Percentiles rank a stretch among this genome's conserved stretches.
Conservation (phyloP, 2,329 filamentous ascomycete species). For the Didymella keratinophila region DNA sequence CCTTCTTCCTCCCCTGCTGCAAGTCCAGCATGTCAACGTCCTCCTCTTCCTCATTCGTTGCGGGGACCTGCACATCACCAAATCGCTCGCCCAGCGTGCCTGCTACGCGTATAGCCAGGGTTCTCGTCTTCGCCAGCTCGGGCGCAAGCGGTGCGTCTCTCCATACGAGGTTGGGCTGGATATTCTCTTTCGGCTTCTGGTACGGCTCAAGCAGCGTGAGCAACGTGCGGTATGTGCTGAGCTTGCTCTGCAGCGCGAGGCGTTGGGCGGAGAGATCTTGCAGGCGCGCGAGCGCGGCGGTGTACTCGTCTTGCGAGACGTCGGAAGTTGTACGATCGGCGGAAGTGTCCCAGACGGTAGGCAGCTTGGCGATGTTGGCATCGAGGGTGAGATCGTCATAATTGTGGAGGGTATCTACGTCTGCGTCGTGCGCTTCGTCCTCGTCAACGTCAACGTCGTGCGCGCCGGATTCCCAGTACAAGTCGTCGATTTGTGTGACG, state of each 20-base stretch:
- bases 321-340: slow-evolving; percentile 23
- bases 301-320: slow-evolving; percentile 44
- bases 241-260: slow-evolving; percentile 56
- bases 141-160: slow-evolving; percentile 69
- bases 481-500: slow-evolving; percentile 73
- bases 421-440: slow-evolving; percentile 47
- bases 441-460: slow-evolving; percentile 34
- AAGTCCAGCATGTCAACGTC: slow-evolving; percentile 33
- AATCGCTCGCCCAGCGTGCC: slow-evolving; percentile 45
- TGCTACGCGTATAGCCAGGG: slow-evolving; percentile 57
- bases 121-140: slow-evolving; percentile 72
- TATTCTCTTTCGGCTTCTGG: slow-evolving; percentile 53
- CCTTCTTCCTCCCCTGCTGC: slow-evolving; percentile 30
- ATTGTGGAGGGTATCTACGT: slow-evolving; percentile 43
- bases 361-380: slow-evolving; percentile 45
- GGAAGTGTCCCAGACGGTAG: slow-evolving; percentile 39
- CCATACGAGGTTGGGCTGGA: slow-evolving; percentile 73
- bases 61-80: slow-evolving; percentile 40
- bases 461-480: slow-evolving; percentile 64
- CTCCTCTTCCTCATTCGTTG: slow-evolving; percentile 35
- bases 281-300: slow-evolving; percentile 56
- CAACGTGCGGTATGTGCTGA: slow-evolving; percentile 59
- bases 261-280: slow-evolving; percentile 59
- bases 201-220: slow-evolving; percentile 63
- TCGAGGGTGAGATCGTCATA: slow-evolving; percentile 46